Percentiles rank a stretch among this genome's conserved stretches.
These are phyloP conservation scores for Peronospora tabacina DNA, from an alignment of 352 stramenopile species.

Conservation along the genomic window DNA sequence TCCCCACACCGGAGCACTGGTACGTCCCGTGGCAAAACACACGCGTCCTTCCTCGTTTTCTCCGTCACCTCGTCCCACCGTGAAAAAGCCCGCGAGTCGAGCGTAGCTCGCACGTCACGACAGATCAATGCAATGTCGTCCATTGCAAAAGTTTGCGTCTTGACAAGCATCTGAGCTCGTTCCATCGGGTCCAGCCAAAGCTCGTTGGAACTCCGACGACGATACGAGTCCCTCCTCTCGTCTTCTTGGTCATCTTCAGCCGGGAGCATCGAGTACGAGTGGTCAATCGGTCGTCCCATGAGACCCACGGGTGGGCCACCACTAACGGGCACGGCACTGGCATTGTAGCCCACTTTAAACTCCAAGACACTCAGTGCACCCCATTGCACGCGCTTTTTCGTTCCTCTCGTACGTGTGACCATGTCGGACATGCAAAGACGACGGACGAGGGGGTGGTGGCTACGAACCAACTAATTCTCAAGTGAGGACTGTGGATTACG, in stretches of 20 bases:
- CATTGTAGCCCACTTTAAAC: constrained; percentile 47
- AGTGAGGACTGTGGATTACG: too few species aligned
- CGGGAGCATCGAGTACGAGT: constrained; percentile 25
- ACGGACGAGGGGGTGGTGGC: too few species aligned
- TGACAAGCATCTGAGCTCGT: constrained; percentile 33
- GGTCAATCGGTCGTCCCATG: constrained; percentile 30
- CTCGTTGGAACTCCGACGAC: constrained; percentile 22
- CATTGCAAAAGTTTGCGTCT: constrained; percentile 27
- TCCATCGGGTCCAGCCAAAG: constrained; percentile 47
- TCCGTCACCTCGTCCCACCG: constrained; percentile 20
- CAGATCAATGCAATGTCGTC: constrained; percentile 47
- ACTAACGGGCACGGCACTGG: constrained; percentile 36
- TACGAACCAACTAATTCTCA: background rate
- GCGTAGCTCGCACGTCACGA: constrained; percentile 32
- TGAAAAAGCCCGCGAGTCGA: constrained; percentile 36
- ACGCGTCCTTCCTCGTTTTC: constrained; percentile 5
- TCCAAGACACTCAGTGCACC: constrained; percentile 37
- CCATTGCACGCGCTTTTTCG: constrained; percentile 39
- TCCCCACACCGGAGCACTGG: background rate
- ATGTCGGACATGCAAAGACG: background rate
- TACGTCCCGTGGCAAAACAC: constrained; percentile 5
- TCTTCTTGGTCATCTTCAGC: constrained; percentile 19
- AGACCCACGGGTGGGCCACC: constrained; percentile 46
- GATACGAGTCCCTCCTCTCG: constrained; percentile 21
- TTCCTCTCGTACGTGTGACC: background rate